Base-by-base conservation (phyloP, 2,329 filamentous ascomycete genomes). In the Dothidotthia symphoricarpi region DNA sequence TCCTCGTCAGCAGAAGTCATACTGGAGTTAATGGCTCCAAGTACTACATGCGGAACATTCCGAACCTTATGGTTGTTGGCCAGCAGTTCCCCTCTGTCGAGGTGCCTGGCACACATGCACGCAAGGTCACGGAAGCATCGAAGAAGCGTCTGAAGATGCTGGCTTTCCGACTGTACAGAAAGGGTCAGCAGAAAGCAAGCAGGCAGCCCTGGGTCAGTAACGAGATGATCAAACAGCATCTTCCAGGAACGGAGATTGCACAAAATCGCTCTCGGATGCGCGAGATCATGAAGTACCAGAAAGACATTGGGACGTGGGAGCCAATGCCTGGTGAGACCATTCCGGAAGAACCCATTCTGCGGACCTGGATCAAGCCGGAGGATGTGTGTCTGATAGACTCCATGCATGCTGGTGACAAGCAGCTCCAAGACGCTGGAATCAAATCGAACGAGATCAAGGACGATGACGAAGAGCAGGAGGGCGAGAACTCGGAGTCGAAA, bases 131-230 rank as follows among this genome's bases (percentile, higher is more conserved):
- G 0, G 95, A 94, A 40, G 89, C 91, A n/a, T 85, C 88, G 24
- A 98, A 98, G 73, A 95, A 93, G 67, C 82, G 93, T 24, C 83
- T 98, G 67, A 95, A 93, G 72, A 96, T 96, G 84, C 82, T 98
- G 26, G 86, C 89, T 0, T 96, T 88, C 65, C 86, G 93, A 34
- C 82, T 95, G 63, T 87, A 95, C 56, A 80, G 83, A 46, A 86
- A 87, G 55, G 88, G 84, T 55, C 74, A 80, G 13, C 79, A 83
- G 16, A 74, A 82, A 43, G 77, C 81, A 29, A 78, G 89, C 16
- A 83, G 83, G 15, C 80, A 95, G 12, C 81, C 80, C n/a, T 87
- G 91, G 55, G 86, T 98, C 25, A 96, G 90, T 3, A 86, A 76
- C 38, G 67, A 71, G 40, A 69, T 71, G 46, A 71, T 76, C 53